These are phyloP conservation scores for Triglochin maritima DNA, from an alignment of 106 monocot genomes.

Conservation along the genomic window DNA sequence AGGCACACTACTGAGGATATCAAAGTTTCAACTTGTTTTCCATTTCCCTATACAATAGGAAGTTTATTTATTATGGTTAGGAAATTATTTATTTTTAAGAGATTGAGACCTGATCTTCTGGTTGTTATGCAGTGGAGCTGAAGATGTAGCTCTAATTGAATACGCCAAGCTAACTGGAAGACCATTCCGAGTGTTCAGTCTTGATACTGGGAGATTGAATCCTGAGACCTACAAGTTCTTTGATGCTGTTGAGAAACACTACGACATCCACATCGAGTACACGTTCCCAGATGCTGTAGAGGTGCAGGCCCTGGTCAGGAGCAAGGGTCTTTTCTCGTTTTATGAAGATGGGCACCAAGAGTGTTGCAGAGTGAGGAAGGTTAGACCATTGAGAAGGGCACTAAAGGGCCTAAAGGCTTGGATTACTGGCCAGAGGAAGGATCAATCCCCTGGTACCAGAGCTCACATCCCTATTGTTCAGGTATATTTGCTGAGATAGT, in stretches of 20 bases:
- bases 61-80: too few species aligned
- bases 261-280: slow-evolving; percentile 84
- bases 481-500: slow-evolving; percentile 15
- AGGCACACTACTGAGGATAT: too few species aligned
- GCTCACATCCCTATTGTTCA: slow-evolving; percentile 81
- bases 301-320: slow-evolving; percentile 76
- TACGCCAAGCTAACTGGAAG: slow-evolving; percentile 74
- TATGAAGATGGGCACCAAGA: slow-evolving; percentile 98
- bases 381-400: slow-evolving; percentile 65
- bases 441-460: slow-evolving; percentile 85
- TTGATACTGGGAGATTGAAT: slow-evolving; percentile 87
- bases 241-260: slow-evolving; percentile 72
- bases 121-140: slow-evolving; percentile 62
- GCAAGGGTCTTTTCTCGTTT: slow-evolving; percentile 91
- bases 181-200: slow-evolving; percentile 92
- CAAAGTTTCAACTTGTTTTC: too few species aligned
- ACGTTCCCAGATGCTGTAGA: slow-evolving; percentile 86
- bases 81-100: too few species aligned
- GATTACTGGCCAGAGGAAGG: slow-evolving; percentile 96
- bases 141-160: slow-evolving; percentile 91
- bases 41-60: too few species aligned
- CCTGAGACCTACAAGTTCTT: slow-evolving; percentile 85
- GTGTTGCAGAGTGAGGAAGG: slow-evolving; percentile 87
- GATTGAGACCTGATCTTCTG: not conserved
- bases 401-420: slow-evolving; percentile 83